Evolutionary conservation across 1,284 basidiomycete species (phyloP).

Genomic region (Boletus holoroseus): DNA sequence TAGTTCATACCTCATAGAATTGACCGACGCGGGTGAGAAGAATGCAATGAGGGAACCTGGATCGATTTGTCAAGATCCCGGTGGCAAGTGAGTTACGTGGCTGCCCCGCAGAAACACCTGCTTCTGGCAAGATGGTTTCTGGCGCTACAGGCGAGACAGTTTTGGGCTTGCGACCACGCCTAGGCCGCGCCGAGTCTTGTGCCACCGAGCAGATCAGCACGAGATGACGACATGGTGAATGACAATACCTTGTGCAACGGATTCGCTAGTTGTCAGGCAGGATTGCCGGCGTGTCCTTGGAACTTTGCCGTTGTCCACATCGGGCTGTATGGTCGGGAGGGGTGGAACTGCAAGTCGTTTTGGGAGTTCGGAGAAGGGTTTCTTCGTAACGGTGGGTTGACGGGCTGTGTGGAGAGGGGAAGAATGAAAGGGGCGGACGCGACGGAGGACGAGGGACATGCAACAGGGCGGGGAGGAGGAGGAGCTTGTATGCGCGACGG

Average conservation of each 20-base stretch:
- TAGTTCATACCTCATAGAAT: slow-evolving; percentile 78
- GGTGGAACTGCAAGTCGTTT: slow-evolving; percentile 25
- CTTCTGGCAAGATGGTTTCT: neutral
- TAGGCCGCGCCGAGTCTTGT: slow-evolving; percentile 7
- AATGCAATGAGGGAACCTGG: slow-evolving; percentile 80
- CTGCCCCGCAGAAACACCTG: slow-evolving; percentile 15
- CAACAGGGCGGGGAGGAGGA: slow-evolving; percentile 3
- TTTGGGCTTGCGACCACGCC: slow-evolving; percentile 24
- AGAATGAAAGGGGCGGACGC: slow-evolving; percentile 19
- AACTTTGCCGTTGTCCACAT: neutral
- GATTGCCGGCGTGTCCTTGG: slow-evolving; percentile 4
- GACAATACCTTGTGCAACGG: slow-evolving; percentile 9
- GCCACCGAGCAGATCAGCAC: slow-evolving; percentile 1
- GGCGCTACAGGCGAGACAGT: neutral
- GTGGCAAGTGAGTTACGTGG: slow-evolving; percentile 57
- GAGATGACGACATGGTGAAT: neutral
- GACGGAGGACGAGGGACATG: slow-evolving; percentile 23
- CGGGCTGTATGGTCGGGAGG: neutral
- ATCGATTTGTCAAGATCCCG: slow-evolving; percentile 67
- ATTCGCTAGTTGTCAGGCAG: neutral
- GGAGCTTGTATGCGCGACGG: slow-evolving; percentile 28
- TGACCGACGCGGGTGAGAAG: slow-evolving; percentile 88
- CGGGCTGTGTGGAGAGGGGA: neutral
- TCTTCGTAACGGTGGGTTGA: slow-evolving; percentile 39
- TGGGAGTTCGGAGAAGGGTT: slow-evolving; percentile 55